Conservation (phyloP, 2,329 filamentous ascomycete genomes). For the Cadophora sp. region DNA sequence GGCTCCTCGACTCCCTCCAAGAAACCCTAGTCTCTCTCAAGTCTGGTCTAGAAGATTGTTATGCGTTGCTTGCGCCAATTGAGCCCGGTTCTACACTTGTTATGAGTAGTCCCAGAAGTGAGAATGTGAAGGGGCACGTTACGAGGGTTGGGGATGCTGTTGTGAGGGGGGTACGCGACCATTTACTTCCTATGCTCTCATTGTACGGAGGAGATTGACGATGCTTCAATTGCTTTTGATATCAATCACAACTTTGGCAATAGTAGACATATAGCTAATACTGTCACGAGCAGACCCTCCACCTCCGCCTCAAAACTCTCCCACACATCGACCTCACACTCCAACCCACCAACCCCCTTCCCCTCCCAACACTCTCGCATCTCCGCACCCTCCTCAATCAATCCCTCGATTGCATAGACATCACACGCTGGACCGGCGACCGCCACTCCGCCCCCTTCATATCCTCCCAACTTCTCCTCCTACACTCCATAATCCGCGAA, state of each 20-base stretch:
- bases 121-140: slow-evolving; percentile 90
- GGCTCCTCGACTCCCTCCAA: slow-evolving; percentile 46
- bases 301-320: slow-evolving; percentile 77
- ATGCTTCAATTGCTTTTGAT: too few relatives aligned
- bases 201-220: too few relatives aligned
- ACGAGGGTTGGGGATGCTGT: slow-evolving; percentile 90
- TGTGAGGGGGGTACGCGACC: slow-evolving; percentile 78
- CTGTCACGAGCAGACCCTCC: slow-evolving; percentile 64
- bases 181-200: neutral
- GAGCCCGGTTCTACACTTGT: slow-evolving; percentile 90
- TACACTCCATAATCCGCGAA: slow-evolving; percentile 60
- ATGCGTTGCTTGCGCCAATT: slow-evolving; percentile 81
- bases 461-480: slow-evolving; percentile 60
- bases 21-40: slow-evolving; percentile 43
- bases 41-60: slow-evolving; percentile 84
- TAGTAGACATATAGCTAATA: slow-evolving; percentile 17
- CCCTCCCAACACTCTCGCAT: slow-evolving; percentile 72
- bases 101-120: slow-evolving; percentile 84
- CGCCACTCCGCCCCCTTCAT: slow-evolving; percentile 59
- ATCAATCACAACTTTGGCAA: neutral
- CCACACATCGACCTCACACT: slow-evolving; percentile 47
- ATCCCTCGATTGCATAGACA: slow-evolving; percentile 81
- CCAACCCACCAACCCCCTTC: slow-evolving; percentile 53
- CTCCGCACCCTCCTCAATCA: slow-evolving; percentile 82
- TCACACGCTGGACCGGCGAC: slow-evolving; percentile 76